Conservation (phyloP, 140 eudicot species). For the Bidens hawaiensis region DNA sequence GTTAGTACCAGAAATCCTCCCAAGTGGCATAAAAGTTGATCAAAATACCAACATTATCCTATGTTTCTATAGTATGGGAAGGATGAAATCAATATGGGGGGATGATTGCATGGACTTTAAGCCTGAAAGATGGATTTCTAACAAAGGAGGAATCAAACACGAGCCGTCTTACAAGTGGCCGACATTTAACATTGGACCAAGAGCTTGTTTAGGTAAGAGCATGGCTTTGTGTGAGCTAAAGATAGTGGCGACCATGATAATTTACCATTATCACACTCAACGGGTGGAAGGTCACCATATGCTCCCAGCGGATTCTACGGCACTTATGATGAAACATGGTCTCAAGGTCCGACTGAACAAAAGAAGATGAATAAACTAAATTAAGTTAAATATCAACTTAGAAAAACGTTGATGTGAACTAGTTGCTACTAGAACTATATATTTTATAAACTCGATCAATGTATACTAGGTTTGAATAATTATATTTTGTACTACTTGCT, state of each 20-base stretch:
- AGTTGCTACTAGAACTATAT: too few relatives aligned
- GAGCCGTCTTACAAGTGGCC: slow-evolving; percentile 23
- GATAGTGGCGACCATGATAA: slow-evolving; percentile 16
- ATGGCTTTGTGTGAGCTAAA: slow-evolving; percentile 23
- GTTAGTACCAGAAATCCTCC: background rate
- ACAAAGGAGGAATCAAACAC: slow-evolving; percentile 16
- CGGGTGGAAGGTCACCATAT: slow-evolving; percentile 21
- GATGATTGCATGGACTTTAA: too few relatives aligned
- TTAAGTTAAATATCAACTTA: background rate
- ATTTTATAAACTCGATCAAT: too few relatives aligned
- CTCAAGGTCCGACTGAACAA: slow-evolving; percentile 15
- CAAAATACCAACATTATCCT: too few relatives aligned
- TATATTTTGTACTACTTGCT: too few relatives aligned
- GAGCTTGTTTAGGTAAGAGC: slow-evolving; percentile 27
- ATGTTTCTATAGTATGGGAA: too few relatives aligned
- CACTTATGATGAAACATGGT: slow-evolving; percentile 31
- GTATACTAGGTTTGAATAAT: too few relatives aligned
- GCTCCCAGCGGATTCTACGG: slow-evolving; percentile 5
- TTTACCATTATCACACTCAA: too few relatives aligned
- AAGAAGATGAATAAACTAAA: background rate
- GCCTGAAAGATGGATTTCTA: slow-evolving; percentile 32
- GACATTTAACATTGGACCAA: slow-evolving; percentile 26
- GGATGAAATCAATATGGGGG: too few relatives aligned
- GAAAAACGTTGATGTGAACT: too few relatives aligned
- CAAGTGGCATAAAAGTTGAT: slow-evolving; percentile 12